Evolutionary conservation across 2,329 filamentous ascomycete genomes (phyloP).

Genomic region (Exserohilum rostratum): DNA sequence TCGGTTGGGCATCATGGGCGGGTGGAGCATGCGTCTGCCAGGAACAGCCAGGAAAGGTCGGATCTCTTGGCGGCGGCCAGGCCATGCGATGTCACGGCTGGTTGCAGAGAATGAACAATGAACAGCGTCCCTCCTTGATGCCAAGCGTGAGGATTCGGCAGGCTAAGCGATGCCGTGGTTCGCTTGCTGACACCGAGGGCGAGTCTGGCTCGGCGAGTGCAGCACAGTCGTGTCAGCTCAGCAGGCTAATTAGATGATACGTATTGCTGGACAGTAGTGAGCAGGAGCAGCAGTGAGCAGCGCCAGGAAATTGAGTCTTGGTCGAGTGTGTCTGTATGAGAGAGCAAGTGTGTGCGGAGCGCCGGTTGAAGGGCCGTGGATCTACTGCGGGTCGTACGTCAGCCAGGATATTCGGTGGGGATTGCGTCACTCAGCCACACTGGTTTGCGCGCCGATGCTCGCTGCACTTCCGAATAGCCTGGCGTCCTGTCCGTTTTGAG

Average conservation of each 20-base stretch:
- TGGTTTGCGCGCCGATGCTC: slow-evolving; percentile 20
- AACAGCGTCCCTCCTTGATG: too few species aligned
- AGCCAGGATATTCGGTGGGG: slow-evolving; percentile 18
- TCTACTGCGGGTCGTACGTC: too few species aligned
- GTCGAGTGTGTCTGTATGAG: too few species aligned
- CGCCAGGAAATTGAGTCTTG: too few species aligned
- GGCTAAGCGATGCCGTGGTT: slow-evolving; percentile 4
- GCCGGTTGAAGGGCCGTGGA: too few species aligned
- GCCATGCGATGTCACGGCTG: background rate
- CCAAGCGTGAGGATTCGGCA: slow-evolving; percentile 9
- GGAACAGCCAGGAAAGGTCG: background rate
- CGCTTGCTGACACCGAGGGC: background rate
- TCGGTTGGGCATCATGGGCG: background rate
- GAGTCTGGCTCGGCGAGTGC: background rate
- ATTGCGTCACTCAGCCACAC: slow-evolving; percentile 32
- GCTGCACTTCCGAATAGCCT: slow-evolving; percentile 26
- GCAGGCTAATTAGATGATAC: background rate
- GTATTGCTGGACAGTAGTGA: background rate
- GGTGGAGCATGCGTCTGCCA: background rate
- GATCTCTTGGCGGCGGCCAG: slow-evolving; percentile 10
- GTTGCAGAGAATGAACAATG: slow-evolving; percentile 6
- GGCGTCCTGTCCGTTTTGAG: slow-evolving; percentile 17
- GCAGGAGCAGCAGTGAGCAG: background rate
- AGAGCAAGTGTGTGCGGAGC: too few species aligned
- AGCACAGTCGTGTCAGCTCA: background rate